These are phyloP conservation scores for Drechslerella coelobrocha DNA, from an alignment of 2,329 filamentous ascomycete species.

Conservation along the genomic window DNA sequence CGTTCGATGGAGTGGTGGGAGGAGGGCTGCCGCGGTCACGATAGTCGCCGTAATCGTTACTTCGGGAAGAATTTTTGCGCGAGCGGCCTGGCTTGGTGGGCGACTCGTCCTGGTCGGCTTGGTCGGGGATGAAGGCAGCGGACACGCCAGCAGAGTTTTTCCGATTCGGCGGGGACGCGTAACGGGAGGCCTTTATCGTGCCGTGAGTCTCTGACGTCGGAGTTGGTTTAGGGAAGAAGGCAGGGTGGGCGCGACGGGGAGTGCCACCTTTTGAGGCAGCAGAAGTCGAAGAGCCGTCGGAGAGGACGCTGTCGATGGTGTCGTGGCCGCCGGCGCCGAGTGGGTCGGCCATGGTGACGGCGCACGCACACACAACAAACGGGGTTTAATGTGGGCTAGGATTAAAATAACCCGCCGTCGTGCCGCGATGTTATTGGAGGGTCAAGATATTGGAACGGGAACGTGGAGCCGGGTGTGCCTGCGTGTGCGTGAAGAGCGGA, in stretches of 20 bases:
- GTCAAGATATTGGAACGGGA: conserved; percentile 13
- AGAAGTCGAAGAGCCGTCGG: conserved; percentile 19
- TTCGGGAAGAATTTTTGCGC: conserved; percentile 38
- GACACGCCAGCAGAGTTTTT: conserved; percentile 24
- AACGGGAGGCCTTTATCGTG: conserved; percentile 32
- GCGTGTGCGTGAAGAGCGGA: background rate
- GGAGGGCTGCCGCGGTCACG: conserved; percentile 11
- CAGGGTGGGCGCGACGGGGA: conserved; percentile 48
- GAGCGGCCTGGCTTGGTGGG: conserved; percentile 8
- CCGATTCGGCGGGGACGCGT: conserved; percentile 42
- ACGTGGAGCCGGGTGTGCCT: conserved; percentile 23
- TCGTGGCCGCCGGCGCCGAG: conserved; percentile 13
- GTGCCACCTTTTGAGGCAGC: conserved; percentile 31
- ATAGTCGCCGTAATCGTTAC: background rate
- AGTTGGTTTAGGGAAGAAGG: conserved; percentile 45
- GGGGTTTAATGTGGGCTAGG: conserved; percentile 7
- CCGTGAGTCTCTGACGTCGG: conserved; percentile 37
- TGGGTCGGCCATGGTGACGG: conserved; percentile 44
- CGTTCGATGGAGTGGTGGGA: conserved; percentile 29
- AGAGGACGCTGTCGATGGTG: conserved; percentile 47
- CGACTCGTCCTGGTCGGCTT: conserved; percentile 14
- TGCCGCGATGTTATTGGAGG: conserved; percentile 51
- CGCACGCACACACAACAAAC: conserved; percentile 9
- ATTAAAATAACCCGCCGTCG: conserved; percentile 32
- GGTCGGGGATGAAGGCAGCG: conserved; percentile 12